Conservation (phyloP, 768 basidiomycete genomes). For the Podaxis sp. region DNA sequence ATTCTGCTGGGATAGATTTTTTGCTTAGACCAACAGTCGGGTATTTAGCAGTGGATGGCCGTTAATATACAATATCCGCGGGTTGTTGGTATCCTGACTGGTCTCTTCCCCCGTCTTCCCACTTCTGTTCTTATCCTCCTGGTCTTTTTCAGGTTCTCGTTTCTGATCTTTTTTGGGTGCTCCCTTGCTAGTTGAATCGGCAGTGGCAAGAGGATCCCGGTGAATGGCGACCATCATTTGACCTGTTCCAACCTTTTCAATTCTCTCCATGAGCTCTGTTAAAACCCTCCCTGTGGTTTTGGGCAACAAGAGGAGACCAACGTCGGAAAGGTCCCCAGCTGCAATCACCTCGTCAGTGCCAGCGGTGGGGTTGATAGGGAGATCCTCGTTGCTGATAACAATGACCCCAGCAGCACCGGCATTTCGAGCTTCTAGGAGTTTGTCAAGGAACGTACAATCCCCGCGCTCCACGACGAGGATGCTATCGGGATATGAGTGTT, state of each 20-base stretch:
- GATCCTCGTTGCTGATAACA: constrained; percentile 63
- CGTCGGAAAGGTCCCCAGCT: constrained; percentile 53
- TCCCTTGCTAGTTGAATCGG: neutral
- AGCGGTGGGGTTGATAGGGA: constrained; percentile 62
- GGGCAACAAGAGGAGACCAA: constrained; percentile 56
- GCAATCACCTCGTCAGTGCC: constrained; percentile 49
- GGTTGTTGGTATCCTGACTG: constrained; percentile 22
- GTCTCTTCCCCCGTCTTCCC: constrained; percentile 15
- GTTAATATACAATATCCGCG: constrained; percentile 68
- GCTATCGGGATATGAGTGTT: constrained; percentile 39
- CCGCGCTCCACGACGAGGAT: constrained; percentile 70
- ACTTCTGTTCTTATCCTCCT: constrained; percentile 20
- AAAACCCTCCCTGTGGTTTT: constrained; percentile 49
- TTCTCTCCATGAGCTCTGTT: constrained; percentile 48
- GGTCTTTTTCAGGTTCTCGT: constrained; percentile 20
- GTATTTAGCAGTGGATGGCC: constrained; percentile 76
- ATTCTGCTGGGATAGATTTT: constrained; percentile 11
- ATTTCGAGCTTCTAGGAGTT: constrained; percentile 62
- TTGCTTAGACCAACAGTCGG: constrained; percentile 52
- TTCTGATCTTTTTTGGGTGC: neutral
- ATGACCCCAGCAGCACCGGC: constrained; percentile 78
- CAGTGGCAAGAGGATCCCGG: constrained; percentile 8
- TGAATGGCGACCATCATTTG: constrained; percentile 52
- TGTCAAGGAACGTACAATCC: constrained; percentile 84
- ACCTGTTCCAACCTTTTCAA: constrained; percentile 40